Evolutionary conservation across 441 rosid species (phyloP).

Genomic region (Breynia disticha): DNA sequence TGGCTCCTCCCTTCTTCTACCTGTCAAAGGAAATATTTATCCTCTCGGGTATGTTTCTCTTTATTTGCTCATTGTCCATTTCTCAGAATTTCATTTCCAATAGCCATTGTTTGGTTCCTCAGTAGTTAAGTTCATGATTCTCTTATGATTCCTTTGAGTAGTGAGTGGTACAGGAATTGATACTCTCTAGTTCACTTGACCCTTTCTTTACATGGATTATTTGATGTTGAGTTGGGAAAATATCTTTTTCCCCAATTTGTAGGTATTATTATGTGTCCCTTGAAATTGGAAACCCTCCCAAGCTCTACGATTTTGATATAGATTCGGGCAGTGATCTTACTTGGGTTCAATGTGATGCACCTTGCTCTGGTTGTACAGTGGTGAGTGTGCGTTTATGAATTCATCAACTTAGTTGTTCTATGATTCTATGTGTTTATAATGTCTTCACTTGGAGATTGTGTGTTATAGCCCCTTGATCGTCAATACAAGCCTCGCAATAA

Average conservation of each 20-base stretch:
- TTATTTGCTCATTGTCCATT: not conserved
- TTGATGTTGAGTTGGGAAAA: not conserved
- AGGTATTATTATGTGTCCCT: conserved; percentile 67
- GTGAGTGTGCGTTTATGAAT: conserved; percentile 15
- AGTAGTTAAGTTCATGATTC: not conserved
- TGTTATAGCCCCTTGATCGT: conserved; percentile 48
- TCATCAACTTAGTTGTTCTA: not conserved
- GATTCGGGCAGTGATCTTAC: conserved; percentile 94
- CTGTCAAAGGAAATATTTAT: conserved; percentile 67
- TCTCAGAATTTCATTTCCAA: not conserved
- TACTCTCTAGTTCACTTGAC: not conserved
- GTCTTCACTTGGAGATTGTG: conserved; percentile 2
- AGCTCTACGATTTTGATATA: conserved; percentile 70
- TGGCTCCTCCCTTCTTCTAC: conserved; percentile 42
- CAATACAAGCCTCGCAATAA: conserved; percentile 60
- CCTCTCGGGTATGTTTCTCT: conserved; percentile 62
- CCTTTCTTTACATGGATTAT: not conserved
- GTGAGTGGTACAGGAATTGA: not conserved
- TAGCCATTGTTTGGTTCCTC: not conserved
- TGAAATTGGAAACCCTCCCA: conserved; percentile 61
- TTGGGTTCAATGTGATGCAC: conserved; percentile 91
- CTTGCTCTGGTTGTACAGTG: conserved; percentile 54
- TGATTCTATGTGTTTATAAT: not conserved
- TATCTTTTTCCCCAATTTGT: conserved; percentile 3
- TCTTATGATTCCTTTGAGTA: not conserved